A percentile compares a stretch with the other conserved stretches of the same genome.
phyloP scores from a whole-genome alignment of 2,329 filamentous ascomycete species.

The Nemania sp. region DNA sequence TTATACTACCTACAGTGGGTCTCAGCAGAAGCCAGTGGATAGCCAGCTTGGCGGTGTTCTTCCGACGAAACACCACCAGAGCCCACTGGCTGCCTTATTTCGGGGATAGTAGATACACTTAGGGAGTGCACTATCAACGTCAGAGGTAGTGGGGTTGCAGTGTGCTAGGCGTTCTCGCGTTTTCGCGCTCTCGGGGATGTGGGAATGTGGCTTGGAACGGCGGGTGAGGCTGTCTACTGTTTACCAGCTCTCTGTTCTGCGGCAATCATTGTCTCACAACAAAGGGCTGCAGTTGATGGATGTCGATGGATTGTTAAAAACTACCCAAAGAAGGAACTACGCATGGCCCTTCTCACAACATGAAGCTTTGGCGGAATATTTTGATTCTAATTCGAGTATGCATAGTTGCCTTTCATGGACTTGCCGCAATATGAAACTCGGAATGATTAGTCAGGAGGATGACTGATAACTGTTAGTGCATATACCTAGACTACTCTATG shows the following conservation, averaged over 20 bases:
- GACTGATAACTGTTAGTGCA: neutral
- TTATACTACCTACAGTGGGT: conserved; percentile 9
- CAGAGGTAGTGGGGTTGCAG: conserved; percentile 28
- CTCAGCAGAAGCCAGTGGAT: neutral
- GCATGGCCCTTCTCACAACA: neutral
- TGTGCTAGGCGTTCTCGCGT: conserved; percentile 29
- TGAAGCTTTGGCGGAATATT: neutral
- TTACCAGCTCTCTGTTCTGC: neutral
- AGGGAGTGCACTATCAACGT: conserved; percentile 18
- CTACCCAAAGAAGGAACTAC: neutral
- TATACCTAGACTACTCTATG: neutral
- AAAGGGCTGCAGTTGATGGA: neutral
- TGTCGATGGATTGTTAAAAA: neutral
- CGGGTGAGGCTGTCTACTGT: conserved; percentile 25
- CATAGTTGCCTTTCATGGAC: neutral
- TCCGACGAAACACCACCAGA: conserved; percentile 6
- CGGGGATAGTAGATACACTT: neutral
- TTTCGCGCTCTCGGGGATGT: conserved; percentile 5
- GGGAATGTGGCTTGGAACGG: conserved; percentile 6
- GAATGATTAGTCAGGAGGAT: conserved; percentile 18
- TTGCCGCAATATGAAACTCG: neutral
- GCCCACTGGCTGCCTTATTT: conserved; percentile 9
- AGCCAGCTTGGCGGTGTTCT: conserved; percentile 19
- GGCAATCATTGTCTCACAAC: neutral
- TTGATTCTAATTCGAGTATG: neutral